Evolutionary conservation across 1,284 basidiomycete species (phyloP), one percentile per base, ranked within the genome.

Genomic region (Moesziomyces parantarcticus): DNA sequence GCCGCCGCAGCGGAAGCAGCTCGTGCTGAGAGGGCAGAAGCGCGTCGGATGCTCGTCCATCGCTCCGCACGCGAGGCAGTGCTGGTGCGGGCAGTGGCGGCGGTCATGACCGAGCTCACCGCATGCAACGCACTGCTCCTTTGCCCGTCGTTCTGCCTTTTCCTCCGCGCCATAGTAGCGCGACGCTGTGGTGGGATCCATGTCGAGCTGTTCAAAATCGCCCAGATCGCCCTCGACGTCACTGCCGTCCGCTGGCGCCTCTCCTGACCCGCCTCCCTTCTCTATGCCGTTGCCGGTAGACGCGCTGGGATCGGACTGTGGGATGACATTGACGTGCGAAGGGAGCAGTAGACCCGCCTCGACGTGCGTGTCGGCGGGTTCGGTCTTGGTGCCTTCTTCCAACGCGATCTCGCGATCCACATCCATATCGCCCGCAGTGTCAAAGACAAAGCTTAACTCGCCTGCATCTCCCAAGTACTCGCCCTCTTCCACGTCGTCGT

Each of bases 51-150:
- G 94, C 68, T 94, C 92, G 78, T 96, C 90, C 57, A 90, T 88
- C 18, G 88, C 92, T 53, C 94, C 94, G 78, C 94, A 97, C 11
- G 91, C 93, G 32, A 92, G 84, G 82, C 94, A 97, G 92, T 96
- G 70, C 20, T 61, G 50, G 25, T 81, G 79, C 1, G 75, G 66
- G 42, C 79, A 81, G 36, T 72, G 58, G 9, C 66, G 66, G 41
- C 67, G 65, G 23, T 65, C 61, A 43, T 81, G 79, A 0, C 79
- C 79, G n/a, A 67, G 32, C 49, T 81, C 77, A 29, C 76, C 74
- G 32, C 79, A 81, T 0, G 57, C 65, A 6, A 54, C 36, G 32
- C 79, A 81, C 22, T 60, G 54, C n/a, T 79, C 77, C 10, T 61
- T 57, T 5, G 62, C 65, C 25, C 58, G 44, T 18, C 70, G 63